These are phyloP conservation scores for Fusarium sp. DNA, from an alignment of 2,329 filamentous ascomycete genomes.

Conservation along the genomic window DNA sequence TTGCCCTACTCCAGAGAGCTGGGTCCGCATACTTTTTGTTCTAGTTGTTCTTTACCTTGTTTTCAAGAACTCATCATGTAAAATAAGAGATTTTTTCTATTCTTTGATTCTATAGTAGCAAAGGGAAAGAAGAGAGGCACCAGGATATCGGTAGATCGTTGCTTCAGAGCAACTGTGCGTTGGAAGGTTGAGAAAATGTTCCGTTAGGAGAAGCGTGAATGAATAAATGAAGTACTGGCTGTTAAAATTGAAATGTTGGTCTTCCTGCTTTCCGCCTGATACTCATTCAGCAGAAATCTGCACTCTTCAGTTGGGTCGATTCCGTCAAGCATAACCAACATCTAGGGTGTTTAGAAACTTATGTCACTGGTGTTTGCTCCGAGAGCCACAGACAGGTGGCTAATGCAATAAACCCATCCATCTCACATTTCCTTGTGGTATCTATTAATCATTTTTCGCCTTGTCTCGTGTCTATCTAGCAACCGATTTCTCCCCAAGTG, in stretches of 20 bases:
- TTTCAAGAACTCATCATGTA: conserved; percentile 41
- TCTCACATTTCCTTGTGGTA: conserved; percentile 12
- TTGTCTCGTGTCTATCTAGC: background rate
- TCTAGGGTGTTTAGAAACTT: background rate
- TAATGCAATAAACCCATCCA: background rate
- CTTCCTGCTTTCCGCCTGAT: background rate
- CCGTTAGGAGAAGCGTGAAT: conserved; percentile 41
- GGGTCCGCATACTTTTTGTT: conserved; percentile 31
- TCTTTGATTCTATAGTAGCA: conserved; percentile 18
- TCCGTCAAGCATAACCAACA: too few species aligned
- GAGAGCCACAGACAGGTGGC: background rate
- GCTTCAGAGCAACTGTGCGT: conserved; percentile 20
- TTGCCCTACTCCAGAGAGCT: conserved; percentile 27
- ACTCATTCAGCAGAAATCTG: background rate
- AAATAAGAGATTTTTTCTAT: conserved; percentile 40
- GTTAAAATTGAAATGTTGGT: background rate
- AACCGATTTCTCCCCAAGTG: background rate
- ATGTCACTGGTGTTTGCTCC: background rate
- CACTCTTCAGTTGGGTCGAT: background rate
- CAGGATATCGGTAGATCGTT: conserved; percentile 32
- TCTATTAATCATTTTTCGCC: conserved; percentile 26
- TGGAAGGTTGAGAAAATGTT: conserved; percentile 28
- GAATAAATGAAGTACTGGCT: conserved; percentile 50
- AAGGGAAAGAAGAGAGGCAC: conserved; percentile 10
- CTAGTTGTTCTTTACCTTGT: conserved; percentile 36